Percentiles rank a stretch among this genome's conserved stretches.
Evolutionary conservation across 202 grass and related monocot species (phyloP).

Genomic region (Carex sylvatica): DNA sequence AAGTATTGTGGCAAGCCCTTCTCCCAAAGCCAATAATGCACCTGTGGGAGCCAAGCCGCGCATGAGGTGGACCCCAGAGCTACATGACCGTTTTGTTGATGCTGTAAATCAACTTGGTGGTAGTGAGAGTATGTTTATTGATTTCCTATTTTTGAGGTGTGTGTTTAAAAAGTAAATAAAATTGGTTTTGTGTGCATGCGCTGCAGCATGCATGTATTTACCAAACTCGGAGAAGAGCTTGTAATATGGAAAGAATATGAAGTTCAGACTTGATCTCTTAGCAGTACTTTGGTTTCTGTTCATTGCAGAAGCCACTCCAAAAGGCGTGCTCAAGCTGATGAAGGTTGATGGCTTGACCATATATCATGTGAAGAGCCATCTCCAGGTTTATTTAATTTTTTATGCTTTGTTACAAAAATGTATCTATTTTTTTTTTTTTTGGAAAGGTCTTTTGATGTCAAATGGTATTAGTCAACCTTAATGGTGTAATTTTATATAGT

Average conservation of each 20-base stretch:
- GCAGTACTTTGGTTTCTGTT: conserved; percentile 3
- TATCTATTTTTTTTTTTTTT: background rate
- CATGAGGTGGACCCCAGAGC: conserved; percentile 91
- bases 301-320: conserved; percentile 84
- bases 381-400: conserved; percentile 56
- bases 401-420: conserved; percentile 10
- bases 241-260: background rate
- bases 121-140: conserved; percentile 70
- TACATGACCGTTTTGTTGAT: conserved; percentile 88
- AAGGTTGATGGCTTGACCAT: conserved; percentile 90
- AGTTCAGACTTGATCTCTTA: background rate
- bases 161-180: background rate
- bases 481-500: background rate
- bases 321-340: conserved; percentile 89
- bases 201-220: background rate
- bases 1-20: conserved; percentile 50
- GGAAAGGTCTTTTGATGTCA: background rate
- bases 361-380: conserved; percentile 96
- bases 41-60: conserved; percentile 51
- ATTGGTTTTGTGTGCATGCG: background rate
- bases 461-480: background rate
- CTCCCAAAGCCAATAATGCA: conserved; percentile 41
- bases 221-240: background rate
- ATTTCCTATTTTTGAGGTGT: background rate
- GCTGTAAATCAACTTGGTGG: conserved; percentile 89